phyloP scores from a whole-genome alignment of 192 early-diverging fungal genomes.

The Entomortierella parvispora region DNA sequence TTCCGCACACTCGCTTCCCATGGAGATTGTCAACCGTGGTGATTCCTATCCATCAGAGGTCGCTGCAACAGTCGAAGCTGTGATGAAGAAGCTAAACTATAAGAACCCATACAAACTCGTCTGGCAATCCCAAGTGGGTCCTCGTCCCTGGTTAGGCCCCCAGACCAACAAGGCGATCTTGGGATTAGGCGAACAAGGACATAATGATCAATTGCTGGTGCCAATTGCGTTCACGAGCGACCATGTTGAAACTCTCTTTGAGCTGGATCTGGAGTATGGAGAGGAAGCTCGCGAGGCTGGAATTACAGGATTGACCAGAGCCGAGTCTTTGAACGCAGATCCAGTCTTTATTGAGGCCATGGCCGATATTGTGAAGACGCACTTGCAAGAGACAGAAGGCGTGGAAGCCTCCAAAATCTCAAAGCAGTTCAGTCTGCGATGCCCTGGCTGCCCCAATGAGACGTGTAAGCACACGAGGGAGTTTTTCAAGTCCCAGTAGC shows the following conservation, averaged over 20 bases:
- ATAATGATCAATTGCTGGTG: constrained; percentile 85
- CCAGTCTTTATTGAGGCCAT: constrained; percentile 91
- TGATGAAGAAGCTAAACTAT: constrained; percentile 79
- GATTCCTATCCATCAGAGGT: constrained; percentile 91
- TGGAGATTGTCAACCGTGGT: constrained; percentile 91
- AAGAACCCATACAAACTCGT: constrained; percentile 88
- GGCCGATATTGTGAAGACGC: constrained; percentile 85
- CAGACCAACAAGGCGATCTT: constrained; percentile 85
- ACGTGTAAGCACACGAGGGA: constrained; percentile 71
- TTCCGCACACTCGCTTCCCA: constrained; percentile 96
- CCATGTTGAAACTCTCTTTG: constrained; percentile 97
- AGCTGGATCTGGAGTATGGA: constrained; percentile 95
- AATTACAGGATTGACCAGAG: constrained; percentile 85
- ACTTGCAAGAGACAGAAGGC: constrained; percentile 64
- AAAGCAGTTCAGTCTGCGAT: constrained; percentile 71
- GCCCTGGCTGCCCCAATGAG: constrained; percentile 78
- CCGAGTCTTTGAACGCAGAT: constrained; percentile 92
- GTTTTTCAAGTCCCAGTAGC: constrained; percentile 59
- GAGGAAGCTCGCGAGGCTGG: constrained; percentile 85
- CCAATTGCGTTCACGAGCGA: constrained; percentile 97
- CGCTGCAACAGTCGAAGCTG: constrained; percentile 81
- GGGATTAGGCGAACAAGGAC: constrained; percentile 77
- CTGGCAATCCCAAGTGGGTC: constrained; percentile 97
- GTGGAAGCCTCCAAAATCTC: constrained; percentile 41
- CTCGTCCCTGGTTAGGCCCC: constrained; percentile 91